phyloP scores from a whole-genome alignment of 208 protist species.

The Crithidia mellificae region DNA sequence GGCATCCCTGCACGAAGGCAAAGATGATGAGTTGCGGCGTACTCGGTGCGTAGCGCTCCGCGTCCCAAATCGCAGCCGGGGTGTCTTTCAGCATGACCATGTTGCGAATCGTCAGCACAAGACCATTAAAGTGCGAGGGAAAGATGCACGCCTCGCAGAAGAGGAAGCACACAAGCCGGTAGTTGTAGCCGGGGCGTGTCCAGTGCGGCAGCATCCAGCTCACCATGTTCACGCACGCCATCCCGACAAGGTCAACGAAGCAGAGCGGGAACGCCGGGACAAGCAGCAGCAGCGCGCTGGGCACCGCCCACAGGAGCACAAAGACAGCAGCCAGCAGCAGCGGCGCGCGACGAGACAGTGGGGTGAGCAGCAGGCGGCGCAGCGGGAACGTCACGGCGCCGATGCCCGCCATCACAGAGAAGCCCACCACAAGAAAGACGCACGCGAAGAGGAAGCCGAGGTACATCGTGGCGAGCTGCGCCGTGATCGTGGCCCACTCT shows the following conservation, averaged over 20 bases:
- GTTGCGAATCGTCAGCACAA: conserved; percentile 65
- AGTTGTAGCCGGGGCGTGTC: conserved; percentile 33
- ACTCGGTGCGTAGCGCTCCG: conserved; percentile 43
- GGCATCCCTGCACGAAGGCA: conserved; percentile 36
- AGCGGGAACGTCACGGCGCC: conserved; percentile 29
- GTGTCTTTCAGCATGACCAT: conserved; percentile 40
- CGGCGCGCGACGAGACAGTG: conserved; percentile 25
- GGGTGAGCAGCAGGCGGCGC: conserved; percentile 27
- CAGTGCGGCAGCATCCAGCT: conserved; percentile 48
- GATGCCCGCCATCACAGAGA: conserved; percentile 22
- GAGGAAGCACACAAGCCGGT: conserved; percentile 30
- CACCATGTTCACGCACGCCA: conserved; percentile 31
- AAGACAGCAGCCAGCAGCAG: conserved; percentile 18
- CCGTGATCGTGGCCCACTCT: conserved; percentile 43
- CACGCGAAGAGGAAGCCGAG: conserved; percentile 45
- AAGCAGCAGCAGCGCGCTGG: conserved; percentile 38
- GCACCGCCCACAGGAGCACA: conserved; percentile 41
- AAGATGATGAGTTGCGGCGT: conserved; percentile 42
- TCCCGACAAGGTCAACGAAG: conserved; percentile 38
- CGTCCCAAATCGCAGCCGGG: conserved; percentile 41
- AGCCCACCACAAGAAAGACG: conserved; percentile 33
- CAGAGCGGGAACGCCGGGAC: conserved; percentile 50
- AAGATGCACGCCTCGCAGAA: conserved; percentile 32
- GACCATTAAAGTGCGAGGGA: conserved; percentile 67
- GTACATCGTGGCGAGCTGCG: conserved; percentile 56